Percentiles rank a stretch among this genome's conserved stretches.
phyloP scores from a whole-genome alignment of 305 asterid species.

The Fraxinus ornus region DNA sequence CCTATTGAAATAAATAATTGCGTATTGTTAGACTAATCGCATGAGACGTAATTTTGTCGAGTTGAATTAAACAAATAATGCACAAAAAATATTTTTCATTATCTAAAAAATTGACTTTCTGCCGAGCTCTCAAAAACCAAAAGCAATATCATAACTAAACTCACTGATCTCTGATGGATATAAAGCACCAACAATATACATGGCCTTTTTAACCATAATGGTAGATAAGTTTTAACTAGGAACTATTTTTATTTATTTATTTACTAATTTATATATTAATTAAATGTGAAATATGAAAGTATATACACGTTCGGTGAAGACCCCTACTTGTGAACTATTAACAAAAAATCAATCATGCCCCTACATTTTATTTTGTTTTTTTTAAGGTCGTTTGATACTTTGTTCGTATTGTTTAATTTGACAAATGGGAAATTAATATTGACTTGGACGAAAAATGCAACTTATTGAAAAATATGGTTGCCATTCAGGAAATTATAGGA shows the following conservation, averaged over 20 bases:
- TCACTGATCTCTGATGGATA: slow-evolving; percentile 33
- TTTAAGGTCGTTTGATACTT: neutral
- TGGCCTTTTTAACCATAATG: slow-evolving; percentile 29
- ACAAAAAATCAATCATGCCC: neutral
- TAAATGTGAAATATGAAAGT: neutral
- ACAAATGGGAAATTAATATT: neutral
- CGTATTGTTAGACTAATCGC: too few species aligned
- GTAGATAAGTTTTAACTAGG: slow-evolving; percentile 34
- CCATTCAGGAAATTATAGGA: too few species aligned
- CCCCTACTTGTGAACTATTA: neutral
- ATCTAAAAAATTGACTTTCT: slow-evolving; percentile 20
- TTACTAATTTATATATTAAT: neutral
- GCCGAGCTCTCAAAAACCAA: slow-evolving; percentile 21
- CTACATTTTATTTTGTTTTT: neutral
- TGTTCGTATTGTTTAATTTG: neutral
- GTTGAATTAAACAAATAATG: too few species aligned
- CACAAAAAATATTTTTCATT: too few species aligned
- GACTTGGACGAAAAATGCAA: too few species aligned
- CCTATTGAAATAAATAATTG: too few species aligned
- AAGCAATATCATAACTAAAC: slow-evolving; percentile 13
- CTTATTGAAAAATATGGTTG: too few species aligned
- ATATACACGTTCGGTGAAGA: neutral
- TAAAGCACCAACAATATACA: slow-evolving; percentile 32
- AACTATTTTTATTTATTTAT: neutral
- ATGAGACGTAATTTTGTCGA: too few species aligned